Evolutionary conservation across 345 rosid species (phyloP).

Genomic region (Eucalyptus urophylla): DNA sequence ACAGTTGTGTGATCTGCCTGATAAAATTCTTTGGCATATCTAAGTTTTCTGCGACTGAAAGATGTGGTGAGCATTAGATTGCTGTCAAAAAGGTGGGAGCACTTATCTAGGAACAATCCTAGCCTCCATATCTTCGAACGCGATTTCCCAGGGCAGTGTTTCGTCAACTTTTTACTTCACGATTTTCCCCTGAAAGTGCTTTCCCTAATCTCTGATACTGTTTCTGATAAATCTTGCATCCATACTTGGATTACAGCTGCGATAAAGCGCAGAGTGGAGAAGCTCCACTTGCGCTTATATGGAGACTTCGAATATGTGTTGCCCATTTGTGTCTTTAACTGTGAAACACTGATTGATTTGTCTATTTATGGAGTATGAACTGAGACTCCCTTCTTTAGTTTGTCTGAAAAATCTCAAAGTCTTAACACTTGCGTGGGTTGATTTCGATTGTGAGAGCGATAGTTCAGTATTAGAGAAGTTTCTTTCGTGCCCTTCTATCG

Average conservation of each 20-base stretch:
- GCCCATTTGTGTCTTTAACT: neutral
- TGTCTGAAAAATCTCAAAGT: neutral
- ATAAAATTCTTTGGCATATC: too few relatives aligned
- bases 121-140: too few relatives aligned
- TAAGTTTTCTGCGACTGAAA: too few relatives aligned
- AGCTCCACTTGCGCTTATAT: neutral
- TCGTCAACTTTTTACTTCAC: too few relatives aligned
- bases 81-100: too few relatives aligned
- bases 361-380: neutral
- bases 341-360: neutral
- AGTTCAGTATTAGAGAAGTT: neutral
- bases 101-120: too few relatives aligned
- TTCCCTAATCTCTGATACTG: neutral
- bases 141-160: too few relatives aligned
- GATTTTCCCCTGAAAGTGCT: too few relatives aligned
- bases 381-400: neutral
- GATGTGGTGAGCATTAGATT: too few relatives aligned
- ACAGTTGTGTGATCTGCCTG: too few relatives aligned
- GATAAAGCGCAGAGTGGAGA: neutral
- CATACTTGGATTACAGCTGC: neutral
- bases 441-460: neutral
- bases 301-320: neutral
- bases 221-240: neutral
- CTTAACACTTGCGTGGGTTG: neutral
- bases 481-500: neutral